These are phyloP conservation scores for Drosera capensis DNA, from an alignment of 148 eudicot species.

Conservation along the genomic window DNA sequence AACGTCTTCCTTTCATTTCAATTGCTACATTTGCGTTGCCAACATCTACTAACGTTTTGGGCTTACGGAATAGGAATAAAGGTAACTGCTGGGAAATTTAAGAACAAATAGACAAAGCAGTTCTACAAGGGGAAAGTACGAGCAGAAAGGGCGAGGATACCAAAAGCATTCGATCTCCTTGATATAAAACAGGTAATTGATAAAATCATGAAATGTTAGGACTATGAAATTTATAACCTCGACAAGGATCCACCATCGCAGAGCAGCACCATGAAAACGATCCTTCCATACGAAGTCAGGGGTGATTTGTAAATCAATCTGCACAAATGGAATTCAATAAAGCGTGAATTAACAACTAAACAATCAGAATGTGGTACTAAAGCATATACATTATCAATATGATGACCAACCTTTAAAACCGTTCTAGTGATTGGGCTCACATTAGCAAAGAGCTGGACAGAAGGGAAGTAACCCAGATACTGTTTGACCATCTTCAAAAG, in stretches of 20 bases:
- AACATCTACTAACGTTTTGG: too few relatives aligned
- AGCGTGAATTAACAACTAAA: neutral
- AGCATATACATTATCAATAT: too few relatives aligned
- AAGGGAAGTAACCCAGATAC: conserved; percentile 65
- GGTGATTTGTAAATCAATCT: conserved; percentile 79
- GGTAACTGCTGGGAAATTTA: too few relatives aligned
- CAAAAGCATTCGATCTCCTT: neutral
- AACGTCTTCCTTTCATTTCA: too few relatives aligned
- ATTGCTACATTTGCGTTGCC: too few relatives aligned
- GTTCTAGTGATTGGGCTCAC: conserved; percentile 99
- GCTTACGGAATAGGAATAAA: too few relatives aligned
- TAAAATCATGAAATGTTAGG: neutral
- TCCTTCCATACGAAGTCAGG: conserved; percentile 97
- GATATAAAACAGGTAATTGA: neutral
- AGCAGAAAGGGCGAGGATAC: neutral
- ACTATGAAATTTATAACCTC: conserved; percentile 35
- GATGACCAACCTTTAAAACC: conserved; percentile 88
- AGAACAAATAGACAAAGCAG: too few relatives aligned
- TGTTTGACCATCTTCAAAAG: conserved; percentile 70
- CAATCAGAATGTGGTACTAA: neutral
- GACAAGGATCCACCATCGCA: conserved; percentile 96
- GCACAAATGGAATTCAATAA: neutral
- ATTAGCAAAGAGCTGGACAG: conserved; percentile 74
- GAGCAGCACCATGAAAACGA: conserved; percentile 86
- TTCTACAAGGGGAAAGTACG: too few relatives aligned